phyloP scores from a whole-genome alignment of 2,329 filamentous ascomycete genomes.

The Xylariales sp. region DNA sequence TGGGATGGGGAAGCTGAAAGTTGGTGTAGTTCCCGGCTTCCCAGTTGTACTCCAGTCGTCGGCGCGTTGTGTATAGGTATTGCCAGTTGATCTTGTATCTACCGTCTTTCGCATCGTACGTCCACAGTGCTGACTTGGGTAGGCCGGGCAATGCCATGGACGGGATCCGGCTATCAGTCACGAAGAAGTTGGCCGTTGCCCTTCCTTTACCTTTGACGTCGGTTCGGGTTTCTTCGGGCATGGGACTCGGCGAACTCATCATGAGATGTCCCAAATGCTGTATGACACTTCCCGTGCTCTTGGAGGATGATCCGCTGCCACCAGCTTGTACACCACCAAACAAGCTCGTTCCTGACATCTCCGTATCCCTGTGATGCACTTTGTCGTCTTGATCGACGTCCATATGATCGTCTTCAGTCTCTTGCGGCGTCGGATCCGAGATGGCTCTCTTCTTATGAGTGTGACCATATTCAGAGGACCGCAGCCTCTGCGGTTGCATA shows the following conservation, averaged over 20 bases:
- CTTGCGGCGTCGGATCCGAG: slow-evolving; percentile 30
- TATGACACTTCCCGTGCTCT: slow-evolving; percentile 21
- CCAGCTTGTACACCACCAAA: slow-evolving; percentile 21
- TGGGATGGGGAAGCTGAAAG: slow-evolving; percentile 86
- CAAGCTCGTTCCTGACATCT: slow-evolving; percentile 19
- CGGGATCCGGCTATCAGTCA: slow-evolving; percentile 7
- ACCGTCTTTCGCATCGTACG: slow-evolving; percentile 43
- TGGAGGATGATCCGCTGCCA: slow-evolving; percentile 22
- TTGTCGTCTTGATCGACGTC: slow-evolving; percentile 29
- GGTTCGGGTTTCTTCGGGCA: slow-evolving; percentile 21
- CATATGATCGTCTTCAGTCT: slow-evolving; percentile 41
- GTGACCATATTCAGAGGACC: slow-evolving; percentile 44
- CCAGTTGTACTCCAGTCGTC: slow-evolving; percentile 87
- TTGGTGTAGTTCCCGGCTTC: slow-evolving; percentile 74
- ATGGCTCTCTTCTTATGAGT: slow-evolving; percentile 52
- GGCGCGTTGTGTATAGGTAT: slow-evolving; percentile 84
- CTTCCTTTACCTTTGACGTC: slow-evolving; percentile 32
- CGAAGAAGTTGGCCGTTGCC: slow-evolving; percentile 20
- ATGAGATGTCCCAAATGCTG: slow-evolving; percentile 28
- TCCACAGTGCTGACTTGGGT: slow-evolving; percentile 44
- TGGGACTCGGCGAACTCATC: slow-evolving; percentile 29
- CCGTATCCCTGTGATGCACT: slow-evolving; percentile 19
- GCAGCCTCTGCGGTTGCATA: slow-evolving; percentile 36
- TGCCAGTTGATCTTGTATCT: slow-evolving; percentile 79
- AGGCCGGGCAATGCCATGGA: slow-evolving; percentile 19